phyloP scores from a whole-genome alignment of 495 filamentous ascomycete genomes.

The Stereocaulon alpinum region DNA sequence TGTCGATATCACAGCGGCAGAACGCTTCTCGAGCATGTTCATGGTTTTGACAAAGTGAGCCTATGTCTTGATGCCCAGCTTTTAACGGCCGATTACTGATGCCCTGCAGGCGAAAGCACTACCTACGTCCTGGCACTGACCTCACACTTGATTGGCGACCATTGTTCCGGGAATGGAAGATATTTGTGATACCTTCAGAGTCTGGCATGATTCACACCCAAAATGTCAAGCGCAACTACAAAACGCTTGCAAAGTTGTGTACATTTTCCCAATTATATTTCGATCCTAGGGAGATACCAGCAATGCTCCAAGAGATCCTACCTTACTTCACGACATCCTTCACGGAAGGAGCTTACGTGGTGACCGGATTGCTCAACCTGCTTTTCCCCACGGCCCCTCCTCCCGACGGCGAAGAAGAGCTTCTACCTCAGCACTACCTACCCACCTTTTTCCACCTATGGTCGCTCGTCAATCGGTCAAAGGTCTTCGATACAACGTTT shows the following conservation, averaged over 20 bases:
- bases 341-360: constrained; percentile 78
- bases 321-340: constrained; percentile 95
- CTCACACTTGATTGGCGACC: constrained; percentile 87
- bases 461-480: constrained; percentile 86
- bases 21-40: constrained; percentile 95
- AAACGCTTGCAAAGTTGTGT: constrained; percentile 76
- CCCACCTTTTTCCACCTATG: constrained; percentile 94
- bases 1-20: constrained; percentile 66
- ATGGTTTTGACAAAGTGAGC: constrained; percentile 82
- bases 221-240: constrained; percentile 55
- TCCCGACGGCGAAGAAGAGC: constrained; percentile 53
- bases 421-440: constrained; percentile 74
- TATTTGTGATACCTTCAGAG: constrained; percentile 76
- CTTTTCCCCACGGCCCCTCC: constrained; percentile 78
- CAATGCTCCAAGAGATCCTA: constrained; percentile 86
- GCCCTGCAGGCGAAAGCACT: constrained; percentile 80
- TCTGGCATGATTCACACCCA: constrained; percentile 53
- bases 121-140: constrained; percentile 79
- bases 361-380: constrained; percentile 72
- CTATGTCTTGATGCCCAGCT: neutral
- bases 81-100: constrained; percentile 23
- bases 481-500: constrained; percentile 73
- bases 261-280: constrained; percentile 86
- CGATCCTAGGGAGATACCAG: constrained; percentile 72
- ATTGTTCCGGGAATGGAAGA: constrained; percentile 83